phyloP scores from a whole-genome alignment of 202 grass and related monocot genomes.

The Zizania palustris region DNA sequence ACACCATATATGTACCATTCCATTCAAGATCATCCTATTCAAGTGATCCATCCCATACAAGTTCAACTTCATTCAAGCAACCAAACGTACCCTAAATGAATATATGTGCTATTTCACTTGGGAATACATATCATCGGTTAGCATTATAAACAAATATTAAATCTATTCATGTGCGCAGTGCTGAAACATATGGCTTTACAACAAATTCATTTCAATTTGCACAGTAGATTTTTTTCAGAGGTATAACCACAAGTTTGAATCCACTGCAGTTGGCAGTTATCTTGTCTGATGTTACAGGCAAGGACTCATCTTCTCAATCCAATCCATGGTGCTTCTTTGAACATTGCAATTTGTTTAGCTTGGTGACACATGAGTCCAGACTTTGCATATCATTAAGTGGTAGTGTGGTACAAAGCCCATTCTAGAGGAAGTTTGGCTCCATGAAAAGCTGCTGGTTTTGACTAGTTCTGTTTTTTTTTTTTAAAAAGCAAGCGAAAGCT shows the following conservation, averaged over 20 bases:
- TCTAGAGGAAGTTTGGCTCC: constrained; percentile 10
- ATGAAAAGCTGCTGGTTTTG: constrained; percentile 19
- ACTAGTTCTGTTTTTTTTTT: background rate
- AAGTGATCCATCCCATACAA: no score
- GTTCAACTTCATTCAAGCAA: no score
- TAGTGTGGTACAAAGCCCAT: background rate
- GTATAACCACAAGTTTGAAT: background rate
- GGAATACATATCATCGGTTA: background rate
- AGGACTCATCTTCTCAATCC: background rate
- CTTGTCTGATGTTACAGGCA: background rate
- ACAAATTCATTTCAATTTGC: background rate
- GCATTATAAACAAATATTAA: background rate
- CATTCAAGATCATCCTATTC: no score
- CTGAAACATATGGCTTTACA: background rate
- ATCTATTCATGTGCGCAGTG: background rate
- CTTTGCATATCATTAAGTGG: background rate
- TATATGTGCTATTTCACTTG: background rate
- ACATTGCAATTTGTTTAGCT: background rate
- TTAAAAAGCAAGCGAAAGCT: no score
- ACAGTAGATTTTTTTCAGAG: background rate
- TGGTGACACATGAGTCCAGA: background rate
- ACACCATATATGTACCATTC: no score
- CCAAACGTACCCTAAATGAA: background rate
- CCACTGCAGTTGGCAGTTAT: background rate
- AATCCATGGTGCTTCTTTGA: background rate